These are phyloP conservation scores for Candida methanosorbosa DNA, from an alignment of 805 yeast species.

Conservation along the genomic window DNA sequence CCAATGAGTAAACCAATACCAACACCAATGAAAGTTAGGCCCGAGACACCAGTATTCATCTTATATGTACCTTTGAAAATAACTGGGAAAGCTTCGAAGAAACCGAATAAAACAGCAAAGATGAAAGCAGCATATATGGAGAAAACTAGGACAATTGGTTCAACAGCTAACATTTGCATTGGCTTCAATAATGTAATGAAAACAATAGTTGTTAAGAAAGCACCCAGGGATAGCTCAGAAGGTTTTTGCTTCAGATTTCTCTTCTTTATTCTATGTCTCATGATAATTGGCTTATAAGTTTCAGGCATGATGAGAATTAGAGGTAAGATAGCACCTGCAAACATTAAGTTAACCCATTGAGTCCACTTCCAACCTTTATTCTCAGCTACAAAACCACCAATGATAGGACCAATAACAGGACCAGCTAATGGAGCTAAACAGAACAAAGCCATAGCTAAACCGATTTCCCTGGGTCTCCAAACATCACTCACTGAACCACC, in stretches of 20 bases:
- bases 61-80: conserved; percentile 58
- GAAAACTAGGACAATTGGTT: conserved; percentile 67
- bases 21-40: conserved; percentile 64
- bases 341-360: conserved; percentile 63
- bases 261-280: conserved; percentile 49
- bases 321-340: conserved; percentile 48
- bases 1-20: conserved; percentile 61
- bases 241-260: conserved; percentile 44
- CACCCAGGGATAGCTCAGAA: conserved; percentile 22
- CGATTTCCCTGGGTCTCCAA: conserved; percentile 58
- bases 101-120: conserved; percentile 71
- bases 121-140: conserved; percentile 66
- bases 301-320: conserved; percentile 45
- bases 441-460: conserved; percentile 70
- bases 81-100: conserved; percentile 72
- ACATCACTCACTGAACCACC: conserved; percentile 79
- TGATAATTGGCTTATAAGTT: conserved; percentile 63
- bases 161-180: conserved; percentile 56
- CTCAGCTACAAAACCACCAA: conserved; percentile 64
- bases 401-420: conserved; percentile 68
- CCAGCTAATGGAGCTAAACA: conserved; percentile 77
- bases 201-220: conserved; percentile 36
- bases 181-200: conserved; percentile 53
- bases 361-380: conserved; percentile 63
- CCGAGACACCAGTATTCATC: conserved; percentile 55